These are phyloP conservation scores for Sanghuangporus baumii DNA, from an alignment of 1,284 basidiomycete genomes.

Conservation along the genomic window DNA sequence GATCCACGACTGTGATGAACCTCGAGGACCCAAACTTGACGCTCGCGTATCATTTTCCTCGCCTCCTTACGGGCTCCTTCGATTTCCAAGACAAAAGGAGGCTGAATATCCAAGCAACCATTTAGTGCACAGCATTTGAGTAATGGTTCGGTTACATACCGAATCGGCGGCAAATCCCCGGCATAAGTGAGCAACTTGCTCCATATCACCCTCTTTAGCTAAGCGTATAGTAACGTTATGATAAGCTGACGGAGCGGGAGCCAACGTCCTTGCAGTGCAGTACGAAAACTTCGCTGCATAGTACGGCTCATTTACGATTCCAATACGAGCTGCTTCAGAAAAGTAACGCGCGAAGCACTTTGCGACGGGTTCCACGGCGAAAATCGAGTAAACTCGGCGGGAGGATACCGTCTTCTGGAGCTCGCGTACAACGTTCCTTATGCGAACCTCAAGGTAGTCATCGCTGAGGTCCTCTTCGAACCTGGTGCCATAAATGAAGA, in stretches of 20 bases:
- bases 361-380: slow-evolving; percentile 48
- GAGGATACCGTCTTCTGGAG: not conserved
- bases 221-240: slow-evolving; percentile 34
- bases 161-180: slow-evolving; percentile 51
- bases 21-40: slow-evolving; percentile 56
- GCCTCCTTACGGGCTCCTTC: slow-evolving; percentile 48
- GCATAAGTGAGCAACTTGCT: slow-evolving; percentile 42
- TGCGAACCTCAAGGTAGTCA: slow-evolving; percentile 29
- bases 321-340: slow-evolving; percentile 38
- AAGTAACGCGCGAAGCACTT: slow-evolving; percentile 42
- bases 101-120: slow-evolving; percentile 28
- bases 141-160: slow-evolving; percentile 34
- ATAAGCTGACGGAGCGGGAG: slow-evolving; percentile 25
- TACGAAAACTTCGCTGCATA: slow-evolving; percentile 57
- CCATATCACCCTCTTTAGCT: slow-evolving; percentile 39
- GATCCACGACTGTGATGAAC: slow-evolving; percentile 24
- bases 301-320: slow-evolving; percentile 39
- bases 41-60: slow-evolving; percentile 36
- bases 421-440: slow-evolving; percentile 29
- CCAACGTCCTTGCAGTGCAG: slow-evolving; percentile 44
- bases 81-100: slow-evolving; percentile 45
- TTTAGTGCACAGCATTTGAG: slow-evolving; percentile 4
- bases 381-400: slow-evolving; percentile 59
- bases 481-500: slow-evolving; percentile 46
- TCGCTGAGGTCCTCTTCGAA: slow-evolving; percentile 28